These are phyloP conservation scores for Acorus calamus DNA, from an alignment of 106 monocot species.

Conservation along the genomic window DNA sequence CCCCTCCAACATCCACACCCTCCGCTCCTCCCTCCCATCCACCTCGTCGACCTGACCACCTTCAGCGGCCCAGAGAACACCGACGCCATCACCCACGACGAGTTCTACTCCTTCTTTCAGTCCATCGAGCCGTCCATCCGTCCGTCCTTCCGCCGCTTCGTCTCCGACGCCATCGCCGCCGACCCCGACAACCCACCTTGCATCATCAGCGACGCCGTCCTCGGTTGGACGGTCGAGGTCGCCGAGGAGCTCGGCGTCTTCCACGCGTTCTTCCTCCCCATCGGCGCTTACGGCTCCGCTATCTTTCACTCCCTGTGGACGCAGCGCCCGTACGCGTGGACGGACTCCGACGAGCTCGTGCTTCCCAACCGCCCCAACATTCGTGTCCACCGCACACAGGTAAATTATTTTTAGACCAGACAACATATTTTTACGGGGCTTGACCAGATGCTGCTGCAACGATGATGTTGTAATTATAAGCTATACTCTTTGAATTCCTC, in stretches of 20 bases:
- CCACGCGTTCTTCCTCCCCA: slow-evolving; percentile 3
- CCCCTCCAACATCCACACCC: too few relatives aligned
- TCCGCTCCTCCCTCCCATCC: too few relatives aligned
- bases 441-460: too few relatives aligned
- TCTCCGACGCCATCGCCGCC: background rate
- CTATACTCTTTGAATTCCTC: too few relatives aligned
- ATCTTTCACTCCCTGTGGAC: background rate
- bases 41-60: too few relatives aligned
- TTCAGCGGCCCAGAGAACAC: too few relatives aligned
- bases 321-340: background rate
- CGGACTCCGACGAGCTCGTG: background rate
- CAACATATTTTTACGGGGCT: too few relatives aligned
- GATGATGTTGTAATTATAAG: too few relatives aligned
- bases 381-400: background rate
- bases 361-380: slow-evolving; percentile 1
- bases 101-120: background rate
- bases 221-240: slow-evolving; percentile 1
- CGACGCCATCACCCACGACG: background rate
- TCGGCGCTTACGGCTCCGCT: slow-evolving; percentile 2
- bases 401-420: too few relatives aligned
- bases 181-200: background rate
- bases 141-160: background rate
- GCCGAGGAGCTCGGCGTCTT: slow-evolving; percentile 2
- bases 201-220: slow-evolving; percentile 5
- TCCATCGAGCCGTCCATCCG: background rate